Conservation (phyloP, 2,329 filamentous ascomycete genomes). For the Ophiocordyceps australis region DNA sequence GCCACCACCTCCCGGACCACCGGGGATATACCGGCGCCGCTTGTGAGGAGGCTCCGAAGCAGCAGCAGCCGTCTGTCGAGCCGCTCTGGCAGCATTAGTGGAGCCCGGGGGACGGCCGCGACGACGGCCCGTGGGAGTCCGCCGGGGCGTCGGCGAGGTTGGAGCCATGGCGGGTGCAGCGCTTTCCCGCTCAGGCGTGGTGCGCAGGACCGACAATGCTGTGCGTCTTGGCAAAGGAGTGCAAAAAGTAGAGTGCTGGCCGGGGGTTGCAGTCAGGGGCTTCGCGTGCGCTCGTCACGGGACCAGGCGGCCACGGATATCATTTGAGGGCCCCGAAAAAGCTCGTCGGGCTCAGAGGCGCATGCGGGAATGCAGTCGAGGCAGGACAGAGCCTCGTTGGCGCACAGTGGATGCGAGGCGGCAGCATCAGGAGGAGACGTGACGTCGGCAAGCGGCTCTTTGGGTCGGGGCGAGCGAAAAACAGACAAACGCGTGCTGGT, state of each 20-base stretch:
- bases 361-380: conserved; percentile 2
- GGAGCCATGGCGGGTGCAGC: conserved; percentile 11
- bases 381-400: conserved; percentile 5
- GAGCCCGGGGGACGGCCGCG: conserved; percentile 26
- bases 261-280: conserved; percentile 7
- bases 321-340: conserved; percentile 6
- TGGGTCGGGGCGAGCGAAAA: conserved; percentile 12
- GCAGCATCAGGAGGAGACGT: conserved; percentile 13
- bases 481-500: conserved; percentile 21
- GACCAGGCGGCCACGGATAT: conserved; percentile 8
- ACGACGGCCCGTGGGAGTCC: conserved; percentile 22
- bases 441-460: conserved; percentile 15
- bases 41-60: conserved; percentile 47
- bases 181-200: too few species aligned
- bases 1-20: conserved; percentile 71
- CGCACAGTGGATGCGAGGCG: conserved; percentile 10
- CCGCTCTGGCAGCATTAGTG: conserved; percentile 21
- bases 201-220: too few species aligned
- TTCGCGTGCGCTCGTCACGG: conserved; percentile 13
- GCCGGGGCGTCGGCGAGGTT: conserved; percentile 19
- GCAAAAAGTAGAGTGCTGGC: too few species aligned
- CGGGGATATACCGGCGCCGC: conserved; percentile 64
- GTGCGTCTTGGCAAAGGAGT: too few species aligned
- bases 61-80: conserved; percentile 11
- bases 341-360: conserved; percentile 3